Evolutionary conservation across 176 grass and related monocot species (phyloP).

Genomic region (Puya raimondii): DNA sequence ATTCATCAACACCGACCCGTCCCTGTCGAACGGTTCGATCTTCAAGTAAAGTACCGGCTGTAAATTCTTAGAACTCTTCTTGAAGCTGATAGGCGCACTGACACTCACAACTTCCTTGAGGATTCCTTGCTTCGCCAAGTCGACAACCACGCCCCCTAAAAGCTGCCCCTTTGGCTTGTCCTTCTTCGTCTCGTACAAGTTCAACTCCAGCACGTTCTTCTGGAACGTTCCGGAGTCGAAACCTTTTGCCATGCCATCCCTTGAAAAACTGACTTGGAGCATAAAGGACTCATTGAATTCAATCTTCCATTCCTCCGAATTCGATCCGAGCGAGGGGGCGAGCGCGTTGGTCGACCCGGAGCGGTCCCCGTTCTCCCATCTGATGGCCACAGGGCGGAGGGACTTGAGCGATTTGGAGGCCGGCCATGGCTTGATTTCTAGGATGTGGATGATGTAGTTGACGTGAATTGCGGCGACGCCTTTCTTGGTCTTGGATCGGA

Average conservation of each 20-base stretch:
- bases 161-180: conserved; percentile 89
- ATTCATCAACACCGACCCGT: conserved; percentile 43
- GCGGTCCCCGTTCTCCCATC: conserved; percentile 71
- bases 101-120: conserved; percentile 52
- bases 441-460: conserved; percentile 73
- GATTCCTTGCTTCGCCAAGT: conserved; percentile 80
- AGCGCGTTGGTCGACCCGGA: conserved; percentile 58
- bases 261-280: conserved; percentile 63
- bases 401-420: conserved; percentile 82
- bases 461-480: conserved; percentile 41
- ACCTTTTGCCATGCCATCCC: conserved; percentile 61
- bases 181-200: conserved; percentile 77
- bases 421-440: conserved; percentile 95
- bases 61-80: conserved; percentile 63
- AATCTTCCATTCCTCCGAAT: conserved; percentile 37
- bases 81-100: conserved; percentile 57
- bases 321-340: conserved; percentile 39
- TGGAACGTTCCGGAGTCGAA: conserved; percentile 43
- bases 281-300: conserved; percentile 93
- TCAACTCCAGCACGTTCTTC: conserved; percentile 88
- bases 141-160: conserved; percentile 58
- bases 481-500: conserved; percentile 70
- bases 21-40: conserved; percentile 58
- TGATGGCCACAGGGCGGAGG: conserved; percentile 58
- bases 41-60: conserved; percentile 62